Conservation (phyloP, 345 rosid species). For the Raphanus sativus region DNA sequence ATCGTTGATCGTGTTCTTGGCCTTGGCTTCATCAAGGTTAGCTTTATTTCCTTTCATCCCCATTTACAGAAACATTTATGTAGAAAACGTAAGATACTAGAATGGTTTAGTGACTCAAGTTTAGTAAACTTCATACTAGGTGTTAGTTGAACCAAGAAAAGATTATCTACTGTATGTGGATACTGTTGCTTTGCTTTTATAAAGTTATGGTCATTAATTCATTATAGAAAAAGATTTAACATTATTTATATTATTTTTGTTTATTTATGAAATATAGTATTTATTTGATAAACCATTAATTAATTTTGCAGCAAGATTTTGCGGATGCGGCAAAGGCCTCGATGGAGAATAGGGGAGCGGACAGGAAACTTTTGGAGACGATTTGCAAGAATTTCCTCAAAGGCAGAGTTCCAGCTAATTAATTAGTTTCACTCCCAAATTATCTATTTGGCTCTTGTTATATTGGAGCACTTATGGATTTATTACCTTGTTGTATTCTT, state of each 20-base stretch:
- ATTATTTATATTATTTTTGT: neutral
- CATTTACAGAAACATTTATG: too few species aligned
- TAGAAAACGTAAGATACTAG: neutral
- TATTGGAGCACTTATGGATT: conserved; percentile 3
- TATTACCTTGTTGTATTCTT: neutral
- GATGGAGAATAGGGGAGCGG: conserved; percentile 35
- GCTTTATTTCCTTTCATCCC: neutral
- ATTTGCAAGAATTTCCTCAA: conserved; percentile 41
- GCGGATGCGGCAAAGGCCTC: conserved; percentile 40
- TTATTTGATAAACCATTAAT: neutral
- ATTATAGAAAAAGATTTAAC: neutral
- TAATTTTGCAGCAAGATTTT: conserved; percentile 31
- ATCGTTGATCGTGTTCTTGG: conserved; percentile 75
- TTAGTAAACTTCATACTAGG: neutral
- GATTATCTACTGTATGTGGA: neutral
- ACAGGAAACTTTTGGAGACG: conserved; percentile 33
- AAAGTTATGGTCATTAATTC: neutral
- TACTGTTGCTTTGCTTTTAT: neutral
- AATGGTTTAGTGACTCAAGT: neutral
- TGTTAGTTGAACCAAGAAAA: neutral
- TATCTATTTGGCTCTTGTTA: neutral
- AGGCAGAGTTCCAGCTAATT: conserved; percentile 33
- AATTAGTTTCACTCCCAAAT: conserved; percentile 3
- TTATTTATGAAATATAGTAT: neutral
- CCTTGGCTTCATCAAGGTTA: conserved; percentile 55